Evolutionary conservation across 192 early-diverging fungal genomes (phyloP).

Genomic region (Allomyces macrogynus): DNA sequence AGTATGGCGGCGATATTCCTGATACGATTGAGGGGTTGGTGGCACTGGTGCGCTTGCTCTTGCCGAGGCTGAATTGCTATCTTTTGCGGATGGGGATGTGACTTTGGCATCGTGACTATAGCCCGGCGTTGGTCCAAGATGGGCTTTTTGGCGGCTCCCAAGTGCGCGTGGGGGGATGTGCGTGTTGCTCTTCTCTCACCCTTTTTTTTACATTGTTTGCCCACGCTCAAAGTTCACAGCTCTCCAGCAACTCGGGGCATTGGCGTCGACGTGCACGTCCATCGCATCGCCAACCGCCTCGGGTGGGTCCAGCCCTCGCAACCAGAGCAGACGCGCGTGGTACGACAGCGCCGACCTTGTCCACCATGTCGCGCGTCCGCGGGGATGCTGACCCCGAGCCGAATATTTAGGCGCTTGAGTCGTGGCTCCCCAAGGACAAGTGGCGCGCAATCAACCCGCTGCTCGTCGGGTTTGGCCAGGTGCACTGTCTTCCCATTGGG

Average conservation of each 20-base stretch:
- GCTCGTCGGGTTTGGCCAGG: conserved; percentile 84
- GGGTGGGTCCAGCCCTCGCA: conserved; percentile 65
- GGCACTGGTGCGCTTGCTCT: conserved; percentile 15
- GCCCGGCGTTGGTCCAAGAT: conserved; percentile 89
- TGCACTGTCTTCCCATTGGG: conserved; percentile 43
- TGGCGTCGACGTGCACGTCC: conserved; percentile 90
- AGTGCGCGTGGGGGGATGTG: conserved; percentile 64
- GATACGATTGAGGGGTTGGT: conserved; percentile 52
- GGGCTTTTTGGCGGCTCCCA: conserved; percentile 65
- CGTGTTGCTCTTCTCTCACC: conserved; percentile 5
- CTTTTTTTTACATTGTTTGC: not conserved
- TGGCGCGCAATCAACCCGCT: conserved; percentile 79
- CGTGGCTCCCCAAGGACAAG: conserved; percentile 59
- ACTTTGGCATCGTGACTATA: not conserved
- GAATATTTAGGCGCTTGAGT: conserved; percentile 28
- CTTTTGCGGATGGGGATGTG: too few species aligned
- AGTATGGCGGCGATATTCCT: conserved; percentile 66
- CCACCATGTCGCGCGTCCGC: too few species aligned
- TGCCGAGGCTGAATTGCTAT: not conserved
- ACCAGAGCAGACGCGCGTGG: conserved; percentile 62
- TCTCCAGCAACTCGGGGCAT: conserved; percentile 53
- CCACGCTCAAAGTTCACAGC: not conserved
- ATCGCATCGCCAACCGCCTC: conserved; percentile 68
- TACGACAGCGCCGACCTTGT: conserved; percentile 7
- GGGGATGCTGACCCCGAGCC: not conserved